Percentiles rank a stretch among this genome's conserved stretches.
These are phyloP conservation scores for Penicillium sp. DNA, from an alignment of 2,329 filamentous ascomycete genomes.

Conservation along the genomic window DNA sequence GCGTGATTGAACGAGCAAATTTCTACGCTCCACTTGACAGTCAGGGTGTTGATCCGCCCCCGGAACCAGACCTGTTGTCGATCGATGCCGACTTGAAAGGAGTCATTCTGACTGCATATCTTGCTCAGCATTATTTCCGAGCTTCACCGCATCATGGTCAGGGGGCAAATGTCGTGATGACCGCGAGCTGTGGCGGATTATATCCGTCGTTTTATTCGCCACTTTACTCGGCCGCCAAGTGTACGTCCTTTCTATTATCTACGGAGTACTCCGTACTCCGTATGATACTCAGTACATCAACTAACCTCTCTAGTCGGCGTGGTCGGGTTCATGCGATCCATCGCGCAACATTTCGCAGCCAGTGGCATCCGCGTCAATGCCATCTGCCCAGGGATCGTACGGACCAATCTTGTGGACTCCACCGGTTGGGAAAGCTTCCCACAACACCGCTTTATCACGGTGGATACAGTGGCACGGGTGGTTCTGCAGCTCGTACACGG, in stretches of 20 bases:
- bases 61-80: slow-evolving; percentile 31
- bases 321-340: slow-evolving; percentile 38
- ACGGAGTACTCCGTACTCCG: too few relatives aligned
- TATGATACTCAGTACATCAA: not conserved
- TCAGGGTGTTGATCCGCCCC: slow-evolving; percentile 14
- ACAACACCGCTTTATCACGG: slow-evolving; percentile 10
- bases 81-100: slow-evolving; percentile 43
- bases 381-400: slow-evolving; percentile 26
- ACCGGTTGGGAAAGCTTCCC: slow-evolving; percentile 17
- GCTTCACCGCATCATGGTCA: slow-evolving; percentile 21
- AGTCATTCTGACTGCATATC: slow-evolving; percentile 39
- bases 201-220: slow-evolving; percentile 35
- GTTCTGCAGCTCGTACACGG: slow-evolving; percentile 14
- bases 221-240: slow-evolving; percentile 38
- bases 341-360: slow-evolving; percentile 31
- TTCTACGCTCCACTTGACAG: slow-evolving; percentile 35
- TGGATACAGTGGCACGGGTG: slow-evolving; percentile 11
- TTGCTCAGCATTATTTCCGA: slow-evolving; percentile 41
- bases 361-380: slow-evolving; percentile 38
- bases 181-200: slow-evolving; percentile 35
- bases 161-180: slow-evolving; percentile 33
- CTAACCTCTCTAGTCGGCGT: slow-evolving; percentile 23
- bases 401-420: slow-evolving; percentile 17
- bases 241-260: too few relatives aligned
- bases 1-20: slow-evolving; percentile 40